A percentile compares a stretch with the other conserved stretches of the same genome.
Conservation (phyloP, 2,329 filamentous ascomycete species). For the Talaromyces pinophilus region DNA sequence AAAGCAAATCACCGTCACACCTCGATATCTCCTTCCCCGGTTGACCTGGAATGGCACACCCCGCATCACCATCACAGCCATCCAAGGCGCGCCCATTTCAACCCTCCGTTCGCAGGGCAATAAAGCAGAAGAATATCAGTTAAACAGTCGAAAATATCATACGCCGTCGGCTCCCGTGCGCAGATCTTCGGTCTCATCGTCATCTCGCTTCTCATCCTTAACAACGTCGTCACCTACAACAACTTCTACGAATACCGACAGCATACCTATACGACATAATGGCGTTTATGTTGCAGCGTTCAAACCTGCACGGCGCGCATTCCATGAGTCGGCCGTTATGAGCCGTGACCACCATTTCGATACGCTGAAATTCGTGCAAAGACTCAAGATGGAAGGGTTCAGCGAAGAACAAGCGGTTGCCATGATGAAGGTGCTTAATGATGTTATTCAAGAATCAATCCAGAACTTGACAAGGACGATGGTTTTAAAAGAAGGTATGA, state of each 20-base stretch:
- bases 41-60: conserved; percentile 45
- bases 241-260: conserved; percentile 25
- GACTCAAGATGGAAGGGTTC: conserved; percentile 86
- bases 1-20: conserved; percentile 46
- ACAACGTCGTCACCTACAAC: conserved; percentile 25
- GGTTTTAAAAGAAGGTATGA: conserved; percentile 89
- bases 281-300: conserved; percentile 51
- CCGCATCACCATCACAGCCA: conserved; percentile 33
- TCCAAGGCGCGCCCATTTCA: conserved; percentile 32
- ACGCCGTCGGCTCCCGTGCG: conserved; percentile 23
- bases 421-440: conserved; percentile 97
- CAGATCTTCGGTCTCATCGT: conserved; percentile 20
- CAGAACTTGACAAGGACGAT: conserved; percentile 97
- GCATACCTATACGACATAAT: conserved; percentile 47
- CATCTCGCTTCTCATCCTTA: conserved; percentile 10
- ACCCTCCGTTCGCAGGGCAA: conserved; percentile 24
- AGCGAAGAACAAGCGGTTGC: conserved; percentile 92
- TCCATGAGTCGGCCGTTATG: conserved; percentile 66
- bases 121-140: conserved; percentile 28
- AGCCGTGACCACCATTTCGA: conserved; percentile 91
- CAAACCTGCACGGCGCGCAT: conserved; percentile 44
- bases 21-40: conserved; percentile 46
- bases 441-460: conserved; percentile 97
- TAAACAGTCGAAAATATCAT: conserved; percentile 29
- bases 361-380: conserved; percentile 93